Evolutionary conservation across 208 protist species (phyloP), one percentile per base, ranked within the genome.

Genomic region (Phytomonas sp.): DNA sequence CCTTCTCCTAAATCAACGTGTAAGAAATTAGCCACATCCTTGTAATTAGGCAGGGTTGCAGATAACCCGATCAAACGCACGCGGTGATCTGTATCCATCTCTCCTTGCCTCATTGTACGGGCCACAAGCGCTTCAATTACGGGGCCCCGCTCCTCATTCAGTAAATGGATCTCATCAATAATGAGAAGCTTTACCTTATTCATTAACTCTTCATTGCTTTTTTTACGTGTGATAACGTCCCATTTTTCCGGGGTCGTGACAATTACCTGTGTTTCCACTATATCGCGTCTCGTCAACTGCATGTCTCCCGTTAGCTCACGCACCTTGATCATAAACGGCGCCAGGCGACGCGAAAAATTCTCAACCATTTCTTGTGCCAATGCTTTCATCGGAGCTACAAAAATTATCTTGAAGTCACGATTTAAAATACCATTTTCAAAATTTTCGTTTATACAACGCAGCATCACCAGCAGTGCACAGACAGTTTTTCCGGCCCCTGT

Each of bases 341-440:
- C 86, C 7, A 99, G 85, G 30, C 94, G 84, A 19, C 80, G 74
- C 33, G 78, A 85, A 70, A 99, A 99, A 71, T 98, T 99, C 30
- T 83, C 83, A 19, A 98, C 95, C 87, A 99, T 99, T 81, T 99
- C 98, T 66, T 92, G 74, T 63, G 98, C 99, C 3, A 99, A 87
- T 26, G 99, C 99, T 82, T 99, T 99, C 98, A 99, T 99, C n/a
- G 99, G 99, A 5, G 98, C 98, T 31, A 99, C 89, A 72, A 99
- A 99, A 37, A 99, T 92, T 19, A 99, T 99, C 79, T 99, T 99
- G 73, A 99, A 99, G 75, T 98, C 83, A 63, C 84, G 85, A 75
- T 94, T 79, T 29, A 98, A 73, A 5, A 83, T 81, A 19, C 92
- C 93, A 59, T 87, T 79, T 49, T 84, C 86, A 63, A 96, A 87